Percentiles rank a stretch among this genome's conserved stretches.
These are phyloP conservation scores for Adiantum capillusveneris DNA, from an alignment of 75 land plant species.

Conservation along the genomic window DNA sequence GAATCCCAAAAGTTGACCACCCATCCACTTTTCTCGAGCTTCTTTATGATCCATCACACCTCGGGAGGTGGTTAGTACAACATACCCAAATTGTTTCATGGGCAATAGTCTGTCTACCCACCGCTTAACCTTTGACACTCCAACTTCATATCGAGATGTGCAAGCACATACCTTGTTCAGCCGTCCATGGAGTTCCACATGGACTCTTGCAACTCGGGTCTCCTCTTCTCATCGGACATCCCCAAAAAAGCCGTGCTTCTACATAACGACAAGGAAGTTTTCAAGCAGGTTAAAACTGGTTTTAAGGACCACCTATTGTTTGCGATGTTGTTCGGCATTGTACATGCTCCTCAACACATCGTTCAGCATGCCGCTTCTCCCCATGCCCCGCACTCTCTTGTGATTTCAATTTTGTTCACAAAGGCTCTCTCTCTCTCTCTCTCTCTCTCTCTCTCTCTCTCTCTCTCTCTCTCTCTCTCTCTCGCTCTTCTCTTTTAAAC, in stretches of 20 bases:
- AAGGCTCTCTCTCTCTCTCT: too few relatives aligned
- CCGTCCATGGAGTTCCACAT: not conserved
- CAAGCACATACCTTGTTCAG: not conserved
- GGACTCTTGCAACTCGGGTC: not conserved
- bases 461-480: too few relatives aligned
- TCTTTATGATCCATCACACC: too few relatives aligned
- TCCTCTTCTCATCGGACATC: not conserved
- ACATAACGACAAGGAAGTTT: constrained; percentile 1
- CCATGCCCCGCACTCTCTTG: too few relatives aligned
- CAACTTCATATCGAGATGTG: not conserved
- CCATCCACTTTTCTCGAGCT: too few relatives aligned
- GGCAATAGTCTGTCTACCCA: constrained; percentile 1
- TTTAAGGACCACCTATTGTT: not conserved
- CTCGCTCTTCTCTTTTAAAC: too few relatives aligned
- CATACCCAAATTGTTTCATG: not conserved
- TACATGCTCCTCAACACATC: constrained; percentile 2
- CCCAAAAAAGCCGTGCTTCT: not conserved
- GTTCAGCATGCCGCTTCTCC: constrained; percentile 1
- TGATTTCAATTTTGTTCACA: too few relatives aligned
- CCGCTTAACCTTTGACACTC: not conserved
- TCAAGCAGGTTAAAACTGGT: not conserved
- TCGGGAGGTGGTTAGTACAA: too few relatives aligned
- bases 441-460: too few relatives aligned
- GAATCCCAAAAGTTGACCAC: too few relatives aligned
- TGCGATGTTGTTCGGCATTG: constrained; percentile 3